phyloP scores from a whole-genome alignment of 768 basidiomycete species.

The Cyclocybe cylindracea region DNA sequence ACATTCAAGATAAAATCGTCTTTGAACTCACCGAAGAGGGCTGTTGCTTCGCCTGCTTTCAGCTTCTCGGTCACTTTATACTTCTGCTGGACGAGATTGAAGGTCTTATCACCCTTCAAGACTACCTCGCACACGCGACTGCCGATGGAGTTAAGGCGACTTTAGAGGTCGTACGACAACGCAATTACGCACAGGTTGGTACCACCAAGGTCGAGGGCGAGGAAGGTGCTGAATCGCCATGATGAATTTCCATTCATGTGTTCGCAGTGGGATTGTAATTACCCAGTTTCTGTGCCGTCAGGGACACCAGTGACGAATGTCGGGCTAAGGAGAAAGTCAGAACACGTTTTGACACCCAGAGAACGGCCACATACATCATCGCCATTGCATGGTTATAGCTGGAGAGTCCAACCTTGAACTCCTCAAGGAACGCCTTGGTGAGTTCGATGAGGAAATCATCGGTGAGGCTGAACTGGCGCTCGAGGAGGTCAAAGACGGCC shows the following conservation, averaged over 20 bases:
- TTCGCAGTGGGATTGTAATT: slow-evolving; percentile 10
- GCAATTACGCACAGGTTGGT: slow-evolving; percentile 82
- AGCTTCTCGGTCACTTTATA: slow-evolving; percentile 93
- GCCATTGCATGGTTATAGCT: slow-evolving; percentile 83
- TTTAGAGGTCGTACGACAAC: neutral
- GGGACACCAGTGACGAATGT: slow-evolving; percentile 96
- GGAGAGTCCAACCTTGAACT: slow-evolving; percentile 73
- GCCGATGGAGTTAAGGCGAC: slow-evolving; percentile 9
- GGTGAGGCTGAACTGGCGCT: slow-evolving; percentile 70
- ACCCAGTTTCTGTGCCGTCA: slow-evolving; percentile 93
- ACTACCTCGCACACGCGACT: slow-evolving; percentile 95
- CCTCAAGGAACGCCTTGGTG: slow-evolving; percentile 77
- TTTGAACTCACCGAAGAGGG: slow-evolving; percentile 71
- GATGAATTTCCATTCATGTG: slow-evolving; percentile 4
- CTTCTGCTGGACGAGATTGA: slow-evolving; percentile 91
- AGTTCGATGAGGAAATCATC: slow-evolving; percentile 65
- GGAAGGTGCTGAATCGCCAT: slow-evolving; percentile 72
- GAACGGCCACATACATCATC: slow-evolving; percentile 71
- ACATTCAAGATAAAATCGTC: slow-evolving; percentile 8
- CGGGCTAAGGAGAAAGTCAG: slow-evolving; percentile 52
- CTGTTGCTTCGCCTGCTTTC: slow-evolving; percentile 88
- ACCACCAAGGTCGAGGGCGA: slow-evolving; percentile 95
- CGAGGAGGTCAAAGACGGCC: slow-evolving; percentile 61
- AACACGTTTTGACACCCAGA: neutral
- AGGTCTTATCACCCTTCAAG: slow-evolving; percentile 87